Evolutionary conservation across 768 basidiomycete species (phyloP).

Genomic region (Tubosaeta sp.): DNA sequence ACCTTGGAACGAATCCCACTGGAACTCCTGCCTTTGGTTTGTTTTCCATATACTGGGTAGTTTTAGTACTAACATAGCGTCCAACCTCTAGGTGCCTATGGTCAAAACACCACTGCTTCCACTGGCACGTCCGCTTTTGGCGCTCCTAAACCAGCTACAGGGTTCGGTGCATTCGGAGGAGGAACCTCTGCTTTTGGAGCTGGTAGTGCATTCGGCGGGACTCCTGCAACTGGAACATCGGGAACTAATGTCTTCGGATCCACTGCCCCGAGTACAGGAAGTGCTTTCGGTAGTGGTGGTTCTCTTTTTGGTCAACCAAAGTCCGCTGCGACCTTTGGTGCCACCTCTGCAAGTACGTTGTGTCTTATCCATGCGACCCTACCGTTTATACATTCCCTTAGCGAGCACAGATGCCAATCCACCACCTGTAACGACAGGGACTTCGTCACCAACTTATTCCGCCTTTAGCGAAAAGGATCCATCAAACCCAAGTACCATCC

Average conservation of each 20-base stretch:
- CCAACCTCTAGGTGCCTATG: conserved; percentile 36
- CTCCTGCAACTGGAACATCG: conserved; percentile 28
- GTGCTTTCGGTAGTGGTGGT: conserved; percentile 42
- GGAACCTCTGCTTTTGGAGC: conserved; percentile 48
- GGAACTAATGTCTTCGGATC: conserved; percentile 35
- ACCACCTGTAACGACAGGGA: conserved; percentile 64
- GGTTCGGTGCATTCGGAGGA: conserved; percentile 75
- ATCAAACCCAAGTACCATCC: conserved; percentile 37
- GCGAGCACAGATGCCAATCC: conserved; percentile 35
- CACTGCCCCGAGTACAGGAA: conserved; percentile 24
- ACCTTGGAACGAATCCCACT: conserved; percentile 37
- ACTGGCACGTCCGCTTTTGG: conserved; percentile 51
- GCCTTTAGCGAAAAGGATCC: conserved; percentile 65
- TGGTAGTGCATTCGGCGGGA: conserved; percentile 38
- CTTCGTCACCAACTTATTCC: conserved; percentile 60
- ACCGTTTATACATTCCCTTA: conserved; percentile 16
- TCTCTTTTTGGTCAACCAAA: conserved; percentile 59
- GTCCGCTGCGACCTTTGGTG: conserved; percentile 43
- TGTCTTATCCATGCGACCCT: conserved; percentile 1
- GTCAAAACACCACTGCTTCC: conserved; percentile 35
- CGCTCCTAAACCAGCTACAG: conserved; percentile 62
- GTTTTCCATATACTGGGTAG: neutral
- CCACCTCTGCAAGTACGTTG: conserved; percentile 31
- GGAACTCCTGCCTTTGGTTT: conserved; percentile 36
- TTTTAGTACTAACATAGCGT: conserved; percentile 5